These are phyloP conservation scores for Phaeosphaeriaceae sp. DNA, from an alignment of 2,329 filamentous ascomycete species.

Conservation along the genomic window DNA sequence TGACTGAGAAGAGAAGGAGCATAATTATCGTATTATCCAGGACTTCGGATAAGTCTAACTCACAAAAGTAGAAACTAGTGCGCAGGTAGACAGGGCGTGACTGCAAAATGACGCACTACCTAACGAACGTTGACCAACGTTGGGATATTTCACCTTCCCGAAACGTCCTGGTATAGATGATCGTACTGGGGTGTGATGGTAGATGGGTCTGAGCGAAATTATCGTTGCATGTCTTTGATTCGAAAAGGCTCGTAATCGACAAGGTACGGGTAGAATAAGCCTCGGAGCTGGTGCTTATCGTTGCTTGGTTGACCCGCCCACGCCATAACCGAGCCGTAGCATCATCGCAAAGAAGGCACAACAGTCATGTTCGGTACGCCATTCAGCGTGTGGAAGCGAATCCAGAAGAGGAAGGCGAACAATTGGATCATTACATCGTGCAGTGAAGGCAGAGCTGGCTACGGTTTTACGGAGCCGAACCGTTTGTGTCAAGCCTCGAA, in stretches of 20 bases:
- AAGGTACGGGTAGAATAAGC: constrained; percentile 12
- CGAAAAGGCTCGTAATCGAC: constrained; percentile 1
- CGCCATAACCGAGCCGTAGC: neutral
- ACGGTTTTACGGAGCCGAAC: too few species aligned
- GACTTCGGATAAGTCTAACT: constrained; percentile 3
- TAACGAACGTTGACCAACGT: neutral
- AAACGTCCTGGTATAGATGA: constrained; percentile 7
- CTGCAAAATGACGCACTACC: constrained; percentile 15
- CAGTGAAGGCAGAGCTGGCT: neutral
- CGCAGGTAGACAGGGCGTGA: constrained; percentile 8
- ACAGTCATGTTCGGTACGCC: neutral
- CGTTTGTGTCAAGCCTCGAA: too few species aligned
- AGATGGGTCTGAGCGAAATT: neutral
- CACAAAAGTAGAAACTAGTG: constrained; percentile 5
- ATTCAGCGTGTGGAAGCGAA: neutral
- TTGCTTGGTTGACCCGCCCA: constrained; percentile 18
- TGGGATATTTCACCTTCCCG: constrained; percentile 19
- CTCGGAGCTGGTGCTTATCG: constrained; percentile 22
- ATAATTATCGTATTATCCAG: neutral
- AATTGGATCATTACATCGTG: too few species aligned
- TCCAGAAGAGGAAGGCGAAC: neutral
- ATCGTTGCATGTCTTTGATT: constrained; percentile 8
- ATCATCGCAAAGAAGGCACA: neutral
- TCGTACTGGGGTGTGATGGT: constrained; percentile 2
- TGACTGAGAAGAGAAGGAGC: constrained; percentile 27